Conservation (phyloP, 2,329 filamentous ascomycete species). For the Stemphylium lycopersici region DNA sequence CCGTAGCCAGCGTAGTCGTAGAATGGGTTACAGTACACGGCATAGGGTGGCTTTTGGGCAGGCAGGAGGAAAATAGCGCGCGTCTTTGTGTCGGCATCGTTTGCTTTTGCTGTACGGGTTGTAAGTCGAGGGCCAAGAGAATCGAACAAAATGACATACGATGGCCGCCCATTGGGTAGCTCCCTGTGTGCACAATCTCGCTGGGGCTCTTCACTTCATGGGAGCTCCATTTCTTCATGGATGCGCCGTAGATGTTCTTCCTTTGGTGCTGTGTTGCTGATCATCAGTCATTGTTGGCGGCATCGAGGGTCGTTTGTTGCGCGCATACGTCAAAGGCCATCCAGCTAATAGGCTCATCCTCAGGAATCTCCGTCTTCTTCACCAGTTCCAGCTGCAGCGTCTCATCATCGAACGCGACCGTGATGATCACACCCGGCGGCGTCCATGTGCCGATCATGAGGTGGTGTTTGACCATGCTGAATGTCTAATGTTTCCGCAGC, state of each 20-base stretch:
- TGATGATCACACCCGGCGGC: slow-evolving; percentile 87
- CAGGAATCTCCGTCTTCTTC: slow-evolving; percentile 79
- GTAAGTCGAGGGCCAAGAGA: neutral
- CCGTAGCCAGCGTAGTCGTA: slow-evolving; percentile 84
- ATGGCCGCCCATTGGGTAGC: slow-evolving; percentile 74
- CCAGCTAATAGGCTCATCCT: slow-evolving; percentile 90
- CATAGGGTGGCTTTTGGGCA: slow-evolving; percentile 76
- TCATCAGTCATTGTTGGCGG: slow-evolving; percentile 21
- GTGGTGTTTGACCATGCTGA: slow-evolving; percentile 75
- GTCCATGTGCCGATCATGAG: slow-evolving; percentile 94
- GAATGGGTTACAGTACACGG: slow-evolving; percentile 89
- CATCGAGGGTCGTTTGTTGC: neutral
- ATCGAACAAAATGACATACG: slow-evolving; percentile 58
- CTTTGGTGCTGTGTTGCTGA: slow-evolving; percentile 67
- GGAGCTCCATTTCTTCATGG: slow-evolving; percentile 93
- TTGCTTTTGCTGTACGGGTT: slow-evolving; percentile 64
- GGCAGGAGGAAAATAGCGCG: slow-evolving; percentile 88
- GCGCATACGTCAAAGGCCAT: slow-evolving; percentile 82
- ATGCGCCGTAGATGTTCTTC: slow-evolving; percentile 85
- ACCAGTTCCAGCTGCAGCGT: slow-evolving; percentile 74
- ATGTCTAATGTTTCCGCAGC: neutral
- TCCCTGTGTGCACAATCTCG: slow-evolving; percentile 76
- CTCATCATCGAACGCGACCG: slow-evolving; percentile 85
- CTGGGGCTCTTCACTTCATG: slow-evolving; percentile 77
- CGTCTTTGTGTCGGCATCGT: slow-evolving; percentile 75